These are phyloP conservation scores for Talaromyces proteolyticus DNA, from an alignment of 495 filamentous ascomycete species.

Conservation along the genomic window DNA sequence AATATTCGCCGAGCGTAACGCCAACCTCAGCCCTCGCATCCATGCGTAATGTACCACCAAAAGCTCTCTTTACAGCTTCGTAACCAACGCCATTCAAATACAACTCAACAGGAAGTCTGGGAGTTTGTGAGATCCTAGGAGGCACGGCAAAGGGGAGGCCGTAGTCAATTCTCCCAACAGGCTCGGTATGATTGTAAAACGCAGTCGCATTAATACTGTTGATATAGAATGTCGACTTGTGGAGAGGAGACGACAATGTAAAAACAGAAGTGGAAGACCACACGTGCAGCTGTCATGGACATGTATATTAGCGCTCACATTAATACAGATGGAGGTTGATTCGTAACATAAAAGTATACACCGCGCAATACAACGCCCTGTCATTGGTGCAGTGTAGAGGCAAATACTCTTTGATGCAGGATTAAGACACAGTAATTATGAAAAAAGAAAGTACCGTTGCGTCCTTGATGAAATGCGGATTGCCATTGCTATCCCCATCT, in stretches of 20 bases:
- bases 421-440: not conserved
- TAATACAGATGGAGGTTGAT: not conserved
- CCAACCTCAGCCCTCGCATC: constrained; percentile 71
- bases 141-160: constrained; percentile 68
- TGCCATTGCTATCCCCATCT: constrained; percentile 31
- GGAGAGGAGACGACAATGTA: constrained; percentile 72
- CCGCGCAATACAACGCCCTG: no score
- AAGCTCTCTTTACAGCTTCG: constrained; percentile 69
- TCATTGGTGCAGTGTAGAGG: no score
- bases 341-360: no score
- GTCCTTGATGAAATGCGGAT: constrained; percentile 68
- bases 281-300: constrained; percentile 56
- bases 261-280: constrained; percentile 84
- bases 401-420: not conserved
- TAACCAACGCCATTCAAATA: constrained; percentile 73
- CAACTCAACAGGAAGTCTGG: constrained; percentile 76
- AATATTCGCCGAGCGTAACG: constrained; percentile 67
- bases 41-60: constrained; percentile 75
- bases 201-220: constrained; percentile 78
- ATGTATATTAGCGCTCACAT: not conserved
- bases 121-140: constrained; percentile 64
- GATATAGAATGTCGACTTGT: constrained; percentile 63
- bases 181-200: constrained; percentile 72
- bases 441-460: constrained; percentile 57
- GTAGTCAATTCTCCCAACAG: constrained; percentile 71